Percentiles rank a stretch among this genome's conserved stretches.
These are phyloP conservation scores for Chlorokybus atmophyticus DNA, from an alignment of 139 green algal genomes.

Conservation along the genomic window DNA sequence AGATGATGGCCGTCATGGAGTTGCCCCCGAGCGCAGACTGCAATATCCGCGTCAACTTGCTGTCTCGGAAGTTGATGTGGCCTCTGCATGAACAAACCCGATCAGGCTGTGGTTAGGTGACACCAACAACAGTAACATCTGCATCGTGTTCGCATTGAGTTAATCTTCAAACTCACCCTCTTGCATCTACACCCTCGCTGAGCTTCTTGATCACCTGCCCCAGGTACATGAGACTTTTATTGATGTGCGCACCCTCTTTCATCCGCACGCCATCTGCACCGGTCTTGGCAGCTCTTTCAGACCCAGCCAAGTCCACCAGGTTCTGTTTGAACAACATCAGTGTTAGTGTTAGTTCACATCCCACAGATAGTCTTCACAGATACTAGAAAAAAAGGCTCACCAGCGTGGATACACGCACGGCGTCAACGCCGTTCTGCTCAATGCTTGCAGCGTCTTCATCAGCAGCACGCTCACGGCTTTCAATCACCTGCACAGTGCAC, in stretches of 20 bases:
- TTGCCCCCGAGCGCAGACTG: slow-evolving; percentile 89
- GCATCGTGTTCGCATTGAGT: background rate
- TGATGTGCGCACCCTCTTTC: slow-evolving; percentile 90
- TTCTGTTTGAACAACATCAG: slow-evolving; percentile 16
- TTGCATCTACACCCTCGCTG: slow-evolving; percentile 44
- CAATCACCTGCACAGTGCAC: slow-evolving; percentile 27
- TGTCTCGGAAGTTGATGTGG: slow-evolving; percentile 34
- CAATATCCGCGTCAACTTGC: slow-evolving; percentile 32
- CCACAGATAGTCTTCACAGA: background rate
- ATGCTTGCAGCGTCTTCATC: slow-evolving; percentile 3
- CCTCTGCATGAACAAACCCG: slow-evolving; percentile 20
- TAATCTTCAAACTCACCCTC: background rate
- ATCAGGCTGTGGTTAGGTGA: background rate
- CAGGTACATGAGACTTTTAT: slow-evolving; percentile 43
- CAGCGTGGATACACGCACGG: slow-evolving; percentile 22
- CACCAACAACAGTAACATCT: background rate
- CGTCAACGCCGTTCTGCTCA: background rate
- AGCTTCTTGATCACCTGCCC: slow-evolving; percentile 93
- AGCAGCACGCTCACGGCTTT: slow-evolving; percentile 14
- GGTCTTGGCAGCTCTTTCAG: slow-evolving; percentile 80
- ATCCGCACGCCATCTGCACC: slow-evolving; percentile 77
- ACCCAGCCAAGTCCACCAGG: slow-evolving; percentile 84
- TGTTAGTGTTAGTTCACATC: background rate
- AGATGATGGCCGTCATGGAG: slow-evolving; percentile 90
- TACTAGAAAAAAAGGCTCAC: slow-evolving; percentile 13